A percentile compares a stretch with the other conserved stretches of the same genome.
Conservation (phyloP, 2,329 filamentous ascomycete genomes). For the Epichloe typhina region DNA sequence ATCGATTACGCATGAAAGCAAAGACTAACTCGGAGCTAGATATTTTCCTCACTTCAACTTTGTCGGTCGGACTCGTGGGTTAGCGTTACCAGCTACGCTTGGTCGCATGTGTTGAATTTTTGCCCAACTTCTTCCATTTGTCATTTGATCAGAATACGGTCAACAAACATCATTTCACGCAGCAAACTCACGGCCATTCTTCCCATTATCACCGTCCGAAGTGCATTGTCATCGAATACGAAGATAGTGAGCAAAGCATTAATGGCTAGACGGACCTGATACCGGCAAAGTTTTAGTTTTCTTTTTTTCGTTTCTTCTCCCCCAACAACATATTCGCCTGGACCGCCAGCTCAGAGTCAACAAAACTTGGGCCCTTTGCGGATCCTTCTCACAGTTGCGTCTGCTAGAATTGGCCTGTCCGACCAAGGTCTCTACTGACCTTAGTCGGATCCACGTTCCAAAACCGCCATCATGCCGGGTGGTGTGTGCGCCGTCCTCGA, state of each 20-base stretch:
- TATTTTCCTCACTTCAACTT: neutral
- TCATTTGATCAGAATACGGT: neutral
- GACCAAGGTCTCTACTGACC: slow-evolving; percentile 27
- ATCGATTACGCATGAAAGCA: neutral
- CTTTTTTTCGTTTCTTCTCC: slow-evolving; percentile 3
- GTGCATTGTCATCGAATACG: slow-evolving; percentile 10
- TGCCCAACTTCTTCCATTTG: neutral
- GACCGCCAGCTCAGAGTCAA: neutral
- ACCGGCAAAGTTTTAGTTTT: slow-evolving; percentile 11
- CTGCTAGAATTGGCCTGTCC: slow-evolving; percentile 11
- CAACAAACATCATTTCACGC: neutral
- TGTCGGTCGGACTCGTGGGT: neutral
- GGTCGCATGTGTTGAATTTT: neutral
- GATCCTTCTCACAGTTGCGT: slow-evolving; percentile 1
- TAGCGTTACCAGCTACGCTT: neutral
- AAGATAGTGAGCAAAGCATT: slow-evolving; percentile 12
- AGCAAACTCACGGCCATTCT: neutral
- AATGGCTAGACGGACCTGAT: slow-evolving; percentile 20
- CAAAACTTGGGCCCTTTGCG: neutral
- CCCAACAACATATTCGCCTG: neutral
- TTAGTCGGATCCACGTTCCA: slow-evolving; percentile 22
- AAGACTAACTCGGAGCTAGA: neutral
- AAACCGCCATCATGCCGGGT: slow-evolving; percentile 47
- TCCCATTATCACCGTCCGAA: slow-evolving; percentile 1
- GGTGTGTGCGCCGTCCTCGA: slow-evolving; percentile 89